Conservation (phyloP, 2,329 filamentous ascomycete species). For the Trichoderma semiorbis region DNA sequence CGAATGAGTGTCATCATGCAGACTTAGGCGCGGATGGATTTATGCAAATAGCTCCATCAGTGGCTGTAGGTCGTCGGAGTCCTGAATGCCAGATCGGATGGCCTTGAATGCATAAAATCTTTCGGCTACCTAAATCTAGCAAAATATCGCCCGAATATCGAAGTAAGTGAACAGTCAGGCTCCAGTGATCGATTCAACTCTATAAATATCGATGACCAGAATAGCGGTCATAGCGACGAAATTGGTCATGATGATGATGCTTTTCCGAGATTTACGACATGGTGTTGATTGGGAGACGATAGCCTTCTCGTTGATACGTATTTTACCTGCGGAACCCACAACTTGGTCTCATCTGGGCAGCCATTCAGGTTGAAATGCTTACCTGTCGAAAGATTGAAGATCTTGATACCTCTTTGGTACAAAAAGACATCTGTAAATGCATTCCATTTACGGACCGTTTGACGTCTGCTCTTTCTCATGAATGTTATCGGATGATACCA, state of each 20-base stretch:
- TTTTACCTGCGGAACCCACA: neutral
- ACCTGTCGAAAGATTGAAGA: neutral
- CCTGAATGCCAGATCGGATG: neutral
- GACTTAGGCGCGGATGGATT: neutral
- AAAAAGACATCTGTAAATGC: neutral
- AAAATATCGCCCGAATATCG: neutral
- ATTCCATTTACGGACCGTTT: neutral
- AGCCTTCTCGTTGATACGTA: too few species aligned
- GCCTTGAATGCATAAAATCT: neutral
- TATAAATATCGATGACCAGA: neutral
- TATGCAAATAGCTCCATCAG: neutral
- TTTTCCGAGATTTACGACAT: too few species aligned
- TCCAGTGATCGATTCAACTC: neutral
- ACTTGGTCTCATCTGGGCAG: neutral
- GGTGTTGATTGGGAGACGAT: too few species aligned
- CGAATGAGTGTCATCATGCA: neutral
- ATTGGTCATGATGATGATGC: too few species aligned
- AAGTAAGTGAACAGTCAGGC: neutral
- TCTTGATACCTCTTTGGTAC: neutral
- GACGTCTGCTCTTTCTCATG: rapidly evolving
- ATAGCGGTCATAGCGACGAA: too few species aligned
- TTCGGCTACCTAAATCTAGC: neutral
- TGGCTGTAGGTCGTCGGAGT: neutral
- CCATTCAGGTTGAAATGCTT: neutral
- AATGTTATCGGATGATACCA: neutral